Conservation (phyloP, 345 rosid genomes). For the Pistacia integerrima region DNA sequence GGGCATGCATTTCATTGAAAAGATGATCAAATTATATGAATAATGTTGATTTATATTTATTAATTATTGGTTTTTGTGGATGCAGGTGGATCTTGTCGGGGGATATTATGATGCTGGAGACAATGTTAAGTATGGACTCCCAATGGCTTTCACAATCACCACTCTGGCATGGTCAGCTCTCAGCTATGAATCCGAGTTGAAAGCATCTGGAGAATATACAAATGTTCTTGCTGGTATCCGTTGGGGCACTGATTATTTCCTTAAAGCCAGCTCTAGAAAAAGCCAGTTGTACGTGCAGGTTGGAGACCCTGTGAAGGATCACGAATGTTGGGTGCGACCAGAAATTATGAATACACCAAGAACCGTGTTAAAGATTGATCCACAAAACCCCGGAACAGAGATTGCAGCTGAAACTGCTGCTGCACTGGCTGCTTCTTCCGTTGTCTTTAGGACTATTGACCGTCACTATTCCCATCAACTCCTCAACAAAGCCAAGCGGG, state of each 20-base stretch:
- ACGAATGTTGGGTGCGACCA: conserved; percentile 81
- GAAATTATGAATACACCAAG: conserved; percentile 81
- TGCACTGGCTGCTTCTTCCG: conserved; percentile 79
- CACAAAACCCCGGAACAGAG: conserved; percentile 64
- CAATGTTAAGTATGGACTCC: conserved; percentile 85
- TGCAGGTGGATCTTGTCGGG: conserved; percentile 72
- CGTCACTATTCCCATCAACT: conserved; percentile 58
- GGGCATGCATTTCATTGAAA: not conserved
- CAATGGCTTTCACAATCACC: conserved; percentile 89
- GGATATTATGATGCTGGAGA: conserved; percentile 97
- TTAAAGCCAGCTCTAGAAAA: conserved; percentile 52
- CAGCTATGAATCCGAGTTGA: conserved; percentile 48
- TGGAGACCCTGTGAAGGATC: conserved; percentile 79
- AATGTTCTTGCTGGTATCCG: conserved; percentile 54
- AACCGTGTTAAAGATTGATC: conserved; percentile 59
- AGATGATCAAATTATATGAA: no score
- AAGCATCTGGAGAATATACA: conserved; percentile 50
- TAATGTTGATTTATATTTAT: not conserved
- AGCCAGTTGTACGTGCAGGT: conserved; percentile 79
- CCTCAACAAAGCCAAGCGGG: conserved; percentile 83
- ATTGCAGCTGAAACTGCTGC: conserved; percentile 87
- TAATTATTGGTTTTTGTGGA: not conserved
- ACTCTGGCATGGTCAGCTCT: conserved; percentile 79
- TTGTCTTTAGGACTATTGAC: conserved; percentile 58
- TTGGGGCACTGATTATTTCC: conserved; percentile 96